Base-by-base conservation (phyloP, 108 stramenopile genomes). In the Pseudonitzschia multistriata region DNA sequence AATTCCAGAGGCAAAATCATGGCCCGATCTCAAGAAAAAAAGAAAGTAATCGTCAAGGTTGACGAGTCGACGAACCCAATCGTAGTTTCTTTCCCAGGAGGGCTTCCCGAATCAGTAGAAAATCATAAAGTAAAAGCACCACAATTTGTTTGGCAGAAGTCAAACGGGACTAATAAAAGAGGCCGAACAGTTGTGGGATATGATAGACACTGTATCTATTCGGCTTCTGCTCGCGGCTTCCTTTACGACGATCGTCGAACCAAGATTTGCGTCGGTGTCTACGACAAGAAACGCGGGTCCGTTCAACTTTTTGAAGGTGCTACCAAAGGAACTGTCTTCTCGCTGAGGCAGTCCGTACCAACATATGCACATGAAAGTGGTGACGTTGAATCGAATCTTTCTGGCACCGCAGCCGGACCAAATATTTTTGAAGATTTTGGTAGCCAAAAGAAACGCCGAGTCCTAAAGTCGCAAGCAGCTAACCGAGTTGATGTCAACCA, bases 361-460 rank as follows among this genome's bases (percentile, higher is more conserved):
- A 65, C 75, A 21, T 94, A 94, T 53, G 57, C 74, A 27, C 65
- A 76, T 48, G 52, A 70, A 35, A 77, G 68, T 40, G 36, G 55
- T 34, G 37, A 62, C 7, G 24, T 27, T 7, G 31, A 55, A 30
- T 61, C 36, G 14, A 64, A 59, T 5, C 21, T 61, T 14, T 60
- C 72, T 10, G 68, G 56, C 36, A 66, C 73, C 0, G 27, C 66
- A 24, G 66, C 57, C 30, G 61, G 78, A 6, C 65, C 75, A n/a
- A 61, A 77, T 55, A 74, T 95, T 6, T 90, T 86, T 67, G 82
- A 87, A 65, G 85, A 85, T 55, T 95, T 95, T 69, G 91, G 94
- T 19, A 76, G 73, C 33, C 52, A 79, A 67, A 95, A 95, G 82
- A 95, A 95, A 61, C 86, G 84, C 55, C 83, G 77, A 72, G 91